phyloP scores from a whole-genome alignment of 306 rosid species.

The Vicia villosa region DNA sequence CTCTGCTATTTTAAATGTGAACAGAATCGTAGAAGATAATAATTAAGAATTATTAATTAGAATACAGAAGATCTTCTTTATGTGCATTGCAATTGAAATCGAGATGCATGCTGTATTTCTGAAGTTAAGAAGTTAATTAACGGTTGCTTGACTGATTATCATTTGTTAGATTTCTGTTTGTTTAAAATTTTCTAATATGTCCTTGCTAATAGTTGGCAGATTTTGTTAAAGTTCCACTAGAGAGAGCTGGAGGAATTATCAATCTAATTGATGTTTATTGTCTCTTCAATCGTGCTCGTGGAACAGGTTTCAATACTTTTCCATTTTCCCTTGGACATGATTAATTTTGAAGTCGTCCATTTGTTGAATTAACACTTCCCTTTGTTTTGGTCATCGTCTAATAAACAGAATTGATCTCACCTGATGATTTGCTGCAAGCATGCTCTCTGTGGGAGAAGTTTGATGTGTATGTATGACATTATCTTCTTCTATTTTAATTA shows the following conservation, averaged over 20 bases:
- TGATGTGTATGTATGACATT: slow-evolving; percentile 73
- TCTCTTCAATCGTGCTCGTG: slow-evolving; percentile 96
- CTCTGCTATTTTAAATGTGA: slow-evolving; percentile 3
- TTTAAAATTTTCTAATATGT: slow-evolving; percentile 34
- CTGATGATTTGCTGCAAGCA: slow-evolving; percentile 94
- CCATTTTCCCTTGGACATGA: slow-evolving; percentile 22
- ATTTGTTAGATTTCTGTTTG: slow-evolving; percentile 24
- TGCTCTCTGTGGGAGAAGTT: slow-evolving; percentile 96
- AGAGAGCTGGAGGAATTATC: slow-evolving; percentile 89
- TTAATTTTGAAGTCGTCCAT: slow-evolving; percentile 17
- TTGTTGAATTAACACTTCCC: slow-evolving; percentile 21
- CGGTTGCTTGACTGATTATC: slow-evolving; percentile 13
- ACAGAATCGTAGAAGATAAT: not conserved
- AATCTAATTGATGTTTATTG: slow-evolving; percentile 91
- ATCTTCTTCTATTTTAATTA: slow-evolving; percentile 34
- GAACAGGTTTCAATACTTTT: slow-evolving; percentile 70
- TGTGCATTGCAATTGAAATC: slow-evolving; percentile 7
- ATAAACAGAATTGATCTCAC: slow-evolving; percentile 88
- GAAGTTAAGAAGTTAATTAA: slow-evolving; percentile 26
- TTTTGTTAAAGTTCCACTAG: slow-evolving; percentile 86
- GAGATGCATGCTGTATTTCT: slow-evolving; percentile 6
- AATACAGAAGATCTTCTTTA: slow-evolving; percentile 21
- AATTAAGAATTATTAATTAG: slow-evolving; percentile 8
- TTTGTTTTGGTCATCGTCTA: slow-evolving; percentile 38
- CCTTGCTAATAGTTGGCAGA: slow-evolving; percentile 76